These are phyloP conservation scores for Phytophthora sp. DNA, from an alignment of 352 stramenopile genomes.

Conservation along the genomic window DNA sequence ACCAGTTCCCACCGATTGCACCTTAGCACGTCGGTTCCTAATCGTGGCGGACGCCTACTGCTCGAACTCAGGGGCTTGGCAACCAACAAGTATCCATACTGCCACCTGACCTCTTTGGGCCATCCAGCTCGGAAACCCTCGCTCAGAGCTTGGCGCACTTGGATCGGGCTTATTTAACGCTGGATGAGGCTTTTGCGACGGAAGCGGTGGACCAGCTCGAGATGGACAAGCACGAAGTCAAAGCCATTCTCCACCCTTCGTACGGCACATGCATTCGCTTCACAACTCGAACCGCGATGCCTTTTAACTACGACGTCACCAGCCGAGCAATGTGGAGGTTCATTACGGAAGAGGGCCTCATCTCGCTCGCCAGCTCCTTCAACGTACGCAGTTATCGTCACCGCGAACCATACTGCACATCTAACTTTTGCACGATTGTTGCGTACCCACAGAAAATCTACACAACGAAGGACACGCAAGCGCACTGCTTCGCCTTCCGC, in stretches of 20 bases:
- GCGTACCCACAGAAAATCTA: slow-evolving; percentile 31
- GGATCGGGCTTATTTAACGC: slow-evolving; percentile 23
- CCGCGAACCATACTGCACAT: too few species aligned
- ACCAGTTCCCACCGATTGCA: not conserved
- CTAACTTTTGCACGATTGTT: slow-evolving; percentile 5
- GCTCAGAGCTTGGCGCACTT: slow-evolving; percentile 23
- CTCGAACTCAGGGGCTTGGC: slow-evolving; percentile 5
- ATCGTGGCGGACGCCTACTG: slow-evolving; percentile 11
- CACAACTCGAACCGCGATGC: slow-evolving; percentile 26
- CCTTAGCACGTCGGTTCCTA: not conserved
- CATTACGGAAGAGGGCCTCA: slow-evolving; percentile 23
- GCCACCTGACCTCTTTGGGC: slow-evolving; percentile 25
- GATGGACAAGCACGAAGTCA: slow-evolving; percentile 30
- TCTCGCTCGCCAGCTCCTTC: slow-evolving; percentile 28
- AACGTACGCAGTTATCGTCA: slow-evolving; percentile 16
- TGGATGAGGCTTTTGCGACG: slow-evolving; percentile 20
- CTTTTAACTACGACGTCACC: slow-evolving; percentile 25
- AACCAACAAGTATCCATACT: slow-evolving; percentile 12
- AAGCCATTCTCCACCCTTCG: slow-evolving; percentile 24
- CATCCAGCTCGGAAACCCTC: slow-evolving; percentile 28
- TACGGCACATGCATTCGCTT: slow-evolving; percentile 34
- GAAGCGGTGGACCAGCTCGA: slow-evolving; percentile 21
- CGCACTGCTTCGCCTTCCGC: slow-evolving; percentile 26
- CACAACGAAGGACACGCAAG: slow-evolving; percentile 28
- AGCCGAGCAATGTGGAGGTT: slow-evolving; percentile 32